Conservation (phyloP, 345 rosid species). For the Clarkia xantiana region DNA sequence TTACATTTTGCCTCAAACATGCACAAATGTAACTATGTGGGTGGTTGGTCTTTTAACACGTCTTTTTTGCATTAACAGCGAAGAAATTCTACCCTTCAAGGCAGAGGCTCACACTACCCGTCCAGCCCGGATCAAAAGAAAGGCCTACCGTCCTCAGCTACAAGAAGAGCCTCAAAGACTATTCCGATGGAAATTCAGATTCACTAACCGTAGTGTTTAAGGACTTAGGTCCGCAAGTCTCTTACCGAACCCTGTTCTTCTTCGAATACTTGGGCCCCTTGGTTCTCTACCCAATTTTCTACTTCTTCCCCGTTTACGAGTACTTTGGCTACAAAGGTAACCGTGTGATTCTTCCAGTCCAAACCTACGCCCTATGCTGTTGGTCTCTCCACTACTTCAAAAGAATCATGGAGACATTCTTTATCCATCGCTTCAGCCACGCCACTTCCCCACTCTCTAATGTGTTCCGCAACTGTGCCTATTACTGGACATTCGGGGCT, state of each 20-base stretch:
- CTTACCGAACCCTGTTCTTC: slow-evolving; percentile 91
- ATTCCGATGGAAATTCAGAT: slow-evolving; percentile 44
- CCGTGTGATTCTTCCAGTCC: slow-evolving; percentile 62
- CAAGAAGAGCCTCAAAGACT: slow-evolving; percentile 64
- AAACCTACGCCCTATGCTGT: slow-evolving; percentile 82
- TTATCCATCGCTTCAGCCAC: slow-evolving; percentile 83
- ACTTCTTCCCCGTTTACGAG: slow-evolving; percentile 69
- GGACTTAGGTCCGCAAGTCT: slow-evolving; percentile 94
- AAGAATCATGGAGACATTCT: slow-evolving; percentile 90
- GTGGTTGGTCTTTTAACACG: not conserved
- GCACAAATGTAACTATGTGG: not conserved
- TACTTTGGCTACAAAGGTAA: slow-evolving; percentile 58
- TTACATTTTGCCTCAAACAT: too few species aligned
- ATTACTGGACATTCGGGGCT: slow-evolving; percentile 84
- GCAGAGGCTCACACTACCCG: slow-evolving; percentile 84
- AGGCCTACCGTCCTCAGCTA: slow-evolving; percentile 49
- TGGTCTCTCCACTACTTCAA: slow-evolving; percentile 97
- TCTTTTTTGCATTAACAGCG: slow-evolving; percentile 31
- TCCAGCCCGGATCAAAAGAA: slow-evolving; percentile 59
- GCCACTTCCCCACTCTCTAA: slow-evolving; percentile 86
- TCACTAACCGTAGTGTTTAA: slow-evolving; percentile 61
- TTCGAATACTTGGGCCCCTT: slow-evolving; percentile 87
- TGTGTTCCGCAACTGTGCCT: slow-evolving; percentile 89
- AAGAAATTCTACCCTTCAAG: slow-evolving; percentile 87
- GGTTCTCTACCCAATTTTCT: slow-evolving; percentile 71